These are phyloP conservation scores for Sporothrix pallida DNA, from an alignment of 2,329 filamentous ascomycete genomes.

Conservation along the genomic window DNA sequence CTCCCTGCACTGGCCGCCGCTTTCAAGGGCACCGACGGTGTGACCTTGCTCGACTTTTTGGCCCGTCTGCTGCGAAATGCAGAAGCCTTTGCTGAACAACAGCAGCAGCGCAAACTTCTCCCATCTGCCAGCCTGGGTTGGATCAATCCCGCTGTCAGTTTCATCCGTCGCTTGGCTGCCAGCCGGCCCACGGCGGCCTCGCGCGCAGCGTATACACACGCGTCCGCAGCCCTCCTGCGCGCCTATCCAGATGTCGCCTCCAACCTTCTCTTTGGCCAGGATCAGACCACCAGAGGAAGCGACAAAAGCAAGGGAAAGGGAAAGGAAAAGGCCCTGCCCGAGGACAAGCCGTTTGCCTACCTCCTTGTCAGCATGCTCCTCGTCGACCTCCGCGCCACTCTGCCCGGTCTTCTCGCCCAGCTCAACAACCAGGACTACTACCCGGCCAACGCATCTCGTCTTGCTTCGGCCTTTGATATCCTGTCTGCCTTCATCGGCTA, in stretches of 20 bases:
- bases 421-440: conserved; percentile 63
- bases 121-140: conserved; percentile 52
- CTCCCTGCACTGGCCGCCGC: conserved; percentile 57
- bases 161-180: conserved; percentile 60
- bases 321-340: conserved; percentile 1
- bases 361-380: conserved; percentile 68
- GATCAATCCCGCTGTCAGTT: conserved; percentile 54
- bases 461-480: conserved; percentile 68
- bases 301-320: neutral
- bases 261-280: conserved; percentile 59
- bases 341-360: conserved; percentile 63
- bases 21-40: conserved; percentile 65
- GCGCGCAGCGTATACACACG: conserved; percentile 64
- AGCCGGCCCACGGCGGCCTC: conserved; percentile 61
- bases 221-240: conserved; percentile 63
- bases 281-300: conserved; percentile 30
- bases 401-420: conserved; percentile 63
- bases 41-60: conserved; percentile 64
- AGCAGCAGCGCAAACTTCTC: conserved; percentile 40
- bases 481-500: conserved; percentile 65
- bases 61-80: conserved; percentile 58
- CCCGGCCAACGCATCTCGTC: conserved; percentile 54
- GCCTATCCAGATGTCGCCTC: conserved; percentile 56
- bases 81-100: conserved; percentile 3
- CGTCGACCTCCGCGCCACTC: conserved; percentile 68